Evolutionary conservation across 805 yeast species (phyloP), one percentile per base, ranked within the genome.

Genomic region (Yarrowia keelungensis): DNA sequence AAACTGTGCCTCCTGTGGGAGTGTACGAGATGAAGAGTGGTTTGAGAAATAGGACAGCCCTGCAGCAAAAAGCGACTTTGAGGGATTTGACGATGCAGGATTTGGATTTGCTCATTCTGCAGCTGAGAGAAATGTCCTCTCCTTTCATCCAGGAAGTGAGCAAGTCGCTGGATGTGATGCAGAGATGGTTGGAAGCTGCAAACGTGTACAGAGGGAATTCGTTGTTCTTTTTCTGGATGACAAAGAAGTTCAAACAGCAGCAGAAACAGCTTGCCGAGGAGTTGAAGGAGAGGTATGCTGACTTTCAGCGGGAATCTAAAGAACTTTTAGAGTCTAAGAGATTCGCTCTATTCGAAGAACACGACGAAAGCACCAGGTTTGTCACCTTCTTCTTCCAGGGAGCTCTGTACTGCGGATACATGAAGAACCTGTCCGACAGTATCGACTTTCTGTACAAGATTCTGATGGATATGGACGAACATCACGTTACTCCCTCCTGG

Each of bases 1-100:
- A 36, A 7, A 38, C 43, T 1, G 58, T 53, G 32, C 58, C 65
- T n/a, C 51, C 65, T 5, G 51, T 43, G 0, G 61, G 61, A 0
- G 36, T 54, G 2, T 54, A 54, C 36, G 61, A 54, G 38, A 54
- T 54, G 46, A 54, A 54, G 35, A 39, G 46, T 54, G 46, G 46
- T 4, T 15, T 54, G 26, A 19, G 56, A 12, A 51, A 51, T 26
- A 9, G 58, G 38, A 53, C 58, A 11, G 58, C 58, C 5, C 35
- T 53, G n/a, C 58, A 53, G 12, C 56, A 50, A 14, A 53, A 38
- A n/a, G 58, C 58, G 2, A 53, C 58, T 0, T 11, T 8, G 8
- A 10, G 58, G 11, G 42, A 51, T 4, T 15, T 51, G 32, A 51
- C 58, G n/a, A 51, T 51, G 58, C 26, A 51, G 26, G 58, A 51